Conservation (phyloP, 139 green algal genomes). For the Dunaliella sp. region DNA sequence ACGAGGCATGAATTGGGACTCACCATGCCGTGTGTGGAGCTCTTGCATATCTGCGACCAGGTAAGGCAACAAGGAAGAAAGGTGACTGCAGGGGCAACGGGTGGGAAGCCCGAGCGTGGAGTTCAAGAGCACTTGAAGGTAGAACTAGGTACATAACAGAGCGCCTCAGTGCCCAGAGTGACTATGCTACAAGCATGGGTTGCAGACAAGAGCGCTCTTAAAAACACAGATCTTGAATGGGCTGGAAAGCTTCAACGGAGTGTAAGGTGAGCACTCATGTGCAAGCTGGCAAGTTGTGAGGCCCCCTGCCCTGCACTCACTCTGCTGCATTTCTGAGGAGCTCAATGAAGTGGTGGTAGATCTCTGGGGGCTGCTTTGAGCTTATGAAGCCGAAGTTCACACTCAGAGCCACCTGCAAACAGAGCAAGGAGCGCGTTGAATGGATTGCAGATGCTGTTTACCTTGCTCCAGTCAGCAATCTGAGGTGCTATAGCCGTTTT, state of each 20-base stretch:
- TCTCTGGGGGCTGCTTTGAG: not conserved
- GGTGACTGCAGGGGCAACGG: not conserved
- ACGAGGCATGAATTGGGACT: not conserved
- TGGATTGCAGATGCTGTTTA: too few species aligned
- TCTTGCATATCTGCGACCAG: not conserved
- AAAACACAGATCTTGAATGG: not conserved
- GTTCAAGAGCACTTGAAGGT: too few species aligned
- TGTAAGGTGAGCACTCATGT: too few species aligned
- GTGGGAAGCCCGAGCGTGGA: not conserved
- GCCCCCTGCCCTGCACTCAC: not conserved
- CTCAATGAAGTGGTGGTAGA: constrained; percentile 3
- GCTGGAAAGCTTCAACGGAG: not conserved
- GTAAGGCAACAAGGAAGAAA: not conserved
- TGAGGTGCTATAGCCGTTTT: too few species aligned
- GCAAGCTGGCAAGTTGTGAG: not conserved
- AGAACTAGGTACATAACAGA: too few species aligned
- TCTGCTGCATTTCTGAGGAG: not conserved
- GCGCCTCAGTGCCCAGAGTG: too few species aligned
- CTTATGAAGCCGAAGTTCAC: not conserved
- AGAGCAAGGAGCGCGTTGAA: too few species aligned
- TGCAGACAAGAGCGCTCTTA: not conserved
- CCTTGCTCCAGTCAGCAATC: too few species aligned
- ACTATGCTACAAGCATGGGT: not conserved
- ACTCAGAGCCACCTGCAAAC: not conserved
- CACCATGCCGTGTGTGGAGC: not conserved